phyloP scores from a whole-genome alignment of 352 stramenopile genomes.

The Globisporangium acanthophoron region DNA sequence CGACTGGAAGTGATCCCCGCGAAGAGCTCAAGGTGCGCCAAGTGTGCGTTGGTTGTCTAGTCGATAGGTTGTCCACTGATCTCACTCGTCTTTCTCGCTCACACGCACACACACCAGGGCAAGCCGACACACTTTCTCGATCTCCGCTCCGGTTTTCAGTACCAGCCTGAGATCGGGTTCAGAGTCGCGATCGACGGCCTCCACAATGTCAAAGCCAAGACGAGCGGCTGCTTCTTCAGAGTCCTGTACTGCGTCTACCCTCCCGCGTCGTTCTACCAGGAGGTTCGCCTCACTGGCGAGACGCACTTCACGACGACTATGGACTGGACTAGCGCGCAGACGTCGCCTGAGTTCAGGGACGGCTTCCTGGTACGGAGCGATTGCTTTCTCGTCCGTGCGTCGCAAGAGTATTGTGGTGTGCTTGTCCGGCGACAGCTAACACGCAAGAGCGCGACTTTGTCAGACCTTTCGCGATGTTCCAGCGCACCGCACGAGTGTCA shows the following conservation, averaged over 20 bases:
- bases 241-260: constrained; percentile 48
- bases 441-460: no score
- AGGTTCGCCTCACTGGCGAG: constrained; percentile 39
- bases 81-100: background rate
- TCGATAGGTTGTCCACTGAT: background rate
- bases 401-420: background rate
- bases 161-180: constrained; percentile 56
- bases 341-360: constrained; percentile 50
- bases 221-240: constrained; percentile 35
- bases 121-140: constrained; percentile 48
- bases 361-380: constrained; percentile 36
- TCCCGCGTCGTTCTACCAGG: constrained; percentile 58
- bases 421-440: background rate
- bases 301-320: constrained; percentile 56
- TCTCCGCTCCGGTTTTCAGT: constrained; percentile 38
- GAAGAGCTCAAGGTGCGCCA: constrained; percentile 25
- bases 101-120: constrained; percentile 5
- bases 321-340: constrained; percentile 54
- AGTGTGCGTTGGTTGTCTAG: background rate
- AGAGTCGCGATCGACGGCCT: constrained; percentile 58
- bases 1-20: constrained; percentile 8
- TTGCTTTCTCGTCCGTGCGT: background rate
- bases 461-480: constrained; percentile 44
- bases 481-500: constrained; percentile 17
- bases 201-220: constrained; percentile 59